Percentiles rank a stretch among this genome's conserved stretches.
phyloP scores from a whole-genome alignment of 2,329 filamentous ascomycete species.

The Venturia oleaginea region DNA sequence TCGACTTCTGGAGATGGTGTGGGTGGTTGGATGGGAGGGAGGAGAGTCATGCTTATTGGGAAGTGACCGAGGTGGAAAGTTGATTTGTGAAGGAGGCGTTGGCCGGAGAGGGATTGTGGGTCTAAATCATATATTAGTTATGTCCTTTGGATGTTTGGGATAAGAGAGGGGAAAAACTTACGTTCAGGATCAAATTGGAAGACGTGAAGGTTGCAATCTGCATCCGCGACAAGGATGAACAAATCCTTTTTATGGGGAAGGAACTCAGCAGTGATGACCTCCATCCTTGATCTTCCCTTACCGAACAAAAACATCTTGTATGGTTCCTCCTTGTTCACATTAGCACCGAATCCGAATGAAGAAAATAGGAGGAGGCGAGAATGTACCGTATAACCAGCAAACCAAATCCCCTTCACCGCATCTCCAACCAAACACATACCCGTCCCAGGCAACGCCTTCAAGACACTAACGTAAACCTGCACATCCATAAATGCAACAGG shows the following conservation, averaged over 20 bases:
- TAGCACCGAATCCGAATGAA: background rate
- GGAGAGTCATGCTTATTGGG: constrained; percentile 63
- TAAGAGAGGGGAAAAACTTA: constrained; percentile 38
- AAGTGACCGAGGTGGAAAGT: constrained; percentile 82
- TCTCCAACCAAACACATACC: constrained; percentile 84
- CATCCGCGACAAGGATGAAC: constrained; percentile 73
- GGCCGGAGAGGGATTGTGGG: constrained; percentile 84
- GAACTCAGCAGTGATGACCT: constrained; percentile 76
- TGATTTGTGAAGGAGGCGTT: constrained; percentile 75
- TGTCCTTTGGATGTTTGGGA: background rate
- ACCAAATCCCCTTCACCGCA: constrained; percentile 89
- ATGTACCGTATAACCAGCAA: constrained; percentile 74
- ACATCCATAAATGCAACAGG: constrained; percentile 97
- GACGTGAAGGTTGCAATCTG: constrained; percentile 77
- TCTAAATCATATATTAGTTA: constrained; percentile 43
- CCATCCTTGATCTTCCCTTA: constrained; percentile 70
- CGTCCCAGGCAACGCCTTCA: constrained; percentile 73
- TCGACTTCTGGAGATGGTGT: constrained; percentile 24
- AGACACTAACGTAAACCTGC: constrained; percentile 82
- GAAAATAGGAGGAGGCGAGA: background rate
- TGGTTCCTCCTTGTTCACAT: constrained; percentile 60
- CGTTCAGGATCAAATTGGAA: constrained; percentile 92
- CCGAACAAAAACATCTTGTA: constrained; percentile 92
- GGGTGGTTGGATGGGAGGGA: constrained; percentile 50
- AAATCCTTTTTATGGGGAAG: constrained; percentile 76